A percentile compares a stretch with the other conserved stretches of the same genome.
Conservation (phyloP, 1,139 yeast genomes). For the Blastobotrys arbuscula region DNA sequence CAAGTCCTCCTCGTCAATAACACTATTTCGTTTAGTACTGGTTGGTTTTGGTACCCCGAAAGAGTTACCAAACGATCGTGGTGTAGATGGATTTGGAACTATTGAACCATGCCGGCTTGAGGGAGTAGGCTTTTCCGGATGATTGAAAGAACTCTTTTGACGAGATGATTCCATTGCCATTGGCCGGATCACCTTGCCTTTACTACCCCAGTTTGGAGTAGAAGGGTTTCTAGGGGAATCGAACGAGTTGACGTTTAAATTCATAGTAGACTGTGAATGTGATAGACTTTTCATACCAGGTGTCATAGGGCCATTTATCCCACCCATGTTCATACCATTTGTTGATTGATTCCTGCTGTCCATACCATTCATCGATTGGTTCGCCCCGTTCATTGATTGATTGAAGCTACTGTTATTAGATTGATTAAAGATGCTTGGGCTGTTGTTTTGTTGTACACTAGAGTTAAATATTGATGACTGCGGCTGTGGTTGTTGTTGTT, state of each 20-base stretch:
- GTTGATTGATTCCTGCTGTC: background rate
- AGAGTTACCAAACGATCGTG: conserved; percentile 20
- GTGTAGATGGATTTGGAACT: conserved; percentile 8
- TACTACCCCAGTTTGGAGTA: background rate
- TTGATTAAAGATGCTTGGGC: background rate
- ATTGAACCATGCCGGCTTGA: conserved; percentile 14
- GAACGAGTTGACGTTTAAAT: conserved; percentile 9
- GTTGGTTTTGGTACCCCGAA: conserved; percentile 31
- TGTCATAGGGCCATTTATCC: background rate
- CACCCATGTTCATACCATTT: too few relatives aligned
- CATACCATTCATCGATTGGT: background rate
- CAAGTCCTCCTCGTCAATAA: conserved; percentile 30
- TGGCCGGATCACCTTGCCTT: background rate
- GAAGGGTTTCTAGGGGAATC: background rate
- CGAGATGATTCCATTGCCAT: background rate
- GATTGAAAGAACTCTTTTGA: conserved; percentile 20
- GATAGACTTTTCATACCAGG: conserved; percentile 9
- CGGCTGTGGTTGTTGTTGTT: conserved; percentile 19
- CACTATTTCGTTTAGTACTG: conserved; percentile 18
- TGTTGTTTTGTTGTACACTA: background rate
- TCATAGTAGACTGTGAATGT: conserved; percentile 29
- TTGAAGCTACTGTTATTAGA: background rate
- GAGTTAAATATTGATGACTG: conserved; percentile 11
- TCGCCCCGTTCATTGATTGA: background rate
- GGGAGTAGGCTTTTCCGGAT: conserved; percentile 18